Evolutionary conservation across 2,329 filamentous ascomycete species (phyloP).

Genomic region (Penicillium sp.): DNA sequence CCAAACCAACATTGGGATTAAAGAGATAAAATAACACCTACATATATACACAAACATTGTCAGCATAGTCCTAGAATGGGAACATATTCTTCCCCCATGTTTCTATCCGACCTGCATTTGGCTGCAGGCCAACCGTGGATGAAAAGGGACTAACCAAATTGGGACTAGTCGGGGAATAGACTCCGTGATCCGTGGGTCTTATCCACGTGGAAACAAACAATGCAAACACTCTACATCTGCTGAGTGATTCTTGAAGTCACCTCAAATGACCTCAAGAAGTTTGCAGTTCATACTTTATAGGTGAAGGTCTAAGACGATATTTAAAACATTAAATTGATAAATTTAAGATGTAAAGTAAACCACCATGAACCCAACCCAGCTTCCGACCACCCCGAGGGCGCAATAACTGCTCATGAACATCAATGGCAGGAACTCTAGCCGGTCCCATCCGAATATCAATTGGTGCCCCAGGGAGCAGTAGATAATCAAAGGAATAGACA

Average conservation of each 20-base stretch:
- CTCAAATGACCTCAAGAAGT: not conserved
- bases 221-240: slow-evolving; percentile 18
- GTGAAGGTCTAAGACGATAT: not conserved
- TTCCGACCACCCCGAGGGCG: slow-evolving; percentile 89
- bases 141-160: slow-evolving; percentile 14
- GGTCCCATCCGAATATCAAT: slow-evolving; percentile 70
- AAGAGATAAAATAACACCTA: not conserved
- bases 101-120: slow-evolving; percentile 17
- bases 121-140: slow-evolving; percentile 20
- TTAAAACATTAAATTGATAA: not conserved
- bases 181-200: slow-evolving; percentile 22
- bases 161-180: slow-evolving; percentile 16
- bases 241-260: not conserved
- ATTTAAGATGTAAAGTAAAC: slow-evolving; percentile 70
- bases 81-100: slow-evolving; percentile 4
- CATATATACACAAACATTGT: not conserved
- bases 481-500: slow-evolving; percentile 82
- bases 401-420: slow-evolving; percentile 98
- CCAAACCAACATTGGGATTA: not conserved
- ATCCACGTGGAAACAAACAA: slow-evolving; percentile 26
- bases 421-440: slow-evolving; percentile 84
- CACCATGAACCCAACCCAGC: slow-evolving; percentile 91
- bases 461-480: slow-evolving; percentile 86
- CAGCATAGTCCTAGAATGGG: not conserved
- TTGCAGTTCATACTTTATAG: not conserved